phyloP scores from a whole-genome alignment of 352 stramenopile genomes.

The Phytopythium vexans region DNA sequence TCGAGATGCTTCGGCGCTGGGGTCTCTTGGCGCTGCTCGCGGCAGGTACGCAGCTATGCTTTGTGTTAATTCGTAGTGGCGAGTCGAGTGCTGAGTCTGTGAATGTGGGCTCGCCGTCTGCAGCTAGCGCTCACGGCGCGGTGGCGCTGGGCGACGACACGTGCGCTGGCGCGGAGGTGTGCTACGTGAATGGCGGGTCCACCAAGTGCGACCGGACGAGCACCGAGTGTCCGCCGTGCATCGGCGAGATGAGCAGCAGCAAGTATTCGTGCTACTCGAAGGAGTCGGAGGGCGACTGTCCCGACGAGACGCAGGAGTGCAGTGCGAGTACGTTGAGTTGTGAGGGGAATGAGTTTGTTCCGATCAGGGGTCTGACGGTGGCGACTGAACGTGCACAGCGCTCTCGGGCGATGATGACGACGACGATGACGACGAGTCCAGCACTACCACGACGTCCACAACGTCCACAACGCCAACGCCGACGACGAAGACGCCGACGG shows the following conservation, averaged over 20 bases:
- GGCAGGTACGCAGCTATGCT: neutral
- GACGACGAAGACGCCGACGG: neutral
- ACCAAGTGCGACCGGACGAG: constrained; percentile 17
- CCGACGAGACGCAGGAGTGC: constrained; percentile 12
- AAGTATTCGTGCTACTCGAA: constrained; percentile 18
- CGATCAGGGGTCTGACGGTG: too few relatives aligned
- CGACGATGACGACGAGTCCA: constrained; percentile 4
- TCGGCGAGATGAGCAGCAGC: constrained; percentile 11
- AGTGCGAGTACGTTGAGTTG: constrained; percentile 1
- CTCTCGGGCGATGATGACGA: neutral
- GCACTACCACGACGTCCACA: neutral
- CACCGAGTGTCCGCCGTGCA: constrained; percentile 18
- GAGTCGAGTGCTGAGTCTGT: too few relatives aligned
- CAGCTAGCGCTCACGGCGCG: neutral
- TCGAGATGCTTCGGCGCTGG: constrained; percentile 1
- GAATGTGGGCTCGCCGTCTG: neutral
- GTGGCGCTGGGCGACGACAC: constrained; percentile 4
- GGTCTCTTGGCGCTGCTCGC: neutral
- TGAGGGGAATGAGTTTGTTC: too few relatives aligned
- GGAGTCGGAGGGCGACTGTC: constrained; percentile 16
- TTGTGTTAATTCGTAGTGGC: too few relatives aligned
- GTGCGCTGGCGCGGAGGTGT: constrained; percentile 7
- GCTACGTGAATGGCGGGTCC: constrained; percentile 17
- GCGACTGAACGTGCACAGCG: neutral
- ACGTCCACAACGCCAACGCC: constrained; percentile 1